Conservation (phyloP, 192 early-diverging fungal genomes). For the Linnemannia elongata region DNA sequence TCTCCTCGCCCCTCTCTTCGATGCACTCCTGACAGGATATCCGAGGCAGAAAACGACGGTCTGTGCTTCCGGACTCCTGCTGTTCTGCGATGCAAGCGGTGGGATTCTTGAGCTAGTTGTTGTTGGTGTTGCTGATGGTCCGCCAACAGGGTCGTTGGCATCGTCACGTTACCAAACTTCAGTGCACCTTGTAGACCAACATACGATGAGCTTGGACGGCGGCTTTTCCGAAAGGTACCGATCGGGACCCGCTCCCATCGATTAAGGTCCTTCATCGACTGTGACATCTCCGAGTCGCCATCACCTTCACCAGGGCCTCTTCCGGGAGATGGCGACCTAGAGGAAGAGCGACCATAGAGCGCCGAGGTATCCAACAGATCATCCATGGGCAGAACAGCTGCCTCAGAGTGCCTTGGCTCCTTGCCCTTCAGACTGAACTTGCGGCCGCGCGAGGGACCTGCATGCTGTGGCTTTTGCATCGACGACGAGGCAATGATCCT, state of each 20-base stretch:
- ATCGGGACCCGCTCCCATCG: constrained; percentile 69
- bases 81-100: constrained; percentile 16
- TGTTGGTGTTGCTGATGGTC: constrained; percentile 31
- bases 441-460: neutral
- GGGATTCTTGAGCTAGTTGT: constrained; percentile 20
- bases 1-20: neutral
- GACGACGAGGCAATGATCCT: constrained; percentile 20
- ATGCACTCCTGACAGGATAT: neutral
- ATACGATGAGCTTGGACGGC: constrained; percentile 50
- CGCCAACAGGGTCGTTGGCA: constrained; percentile 46
- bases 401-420: constrained; percentile 15
- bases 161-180: constrained; percentile 51
- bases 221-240: constrained; percentile 61
- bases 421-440: constrained; percentile 37
- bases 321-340: constrained; percentile 62
- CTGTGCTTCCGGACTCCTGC: constrained; percentile 18
- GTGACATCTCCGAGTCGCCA: constrained; percentile 29
- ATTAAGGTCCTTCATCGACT: constrained; percentile 57
- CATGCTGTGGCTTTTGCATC: neutral
- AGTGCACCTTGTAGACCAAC: constrained; percentile 51
- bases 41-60: constrained; percentile 13
- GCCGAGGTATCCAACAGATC: constrained; percentile 66
- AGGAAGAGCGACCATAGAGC: constrained; percentile 57
- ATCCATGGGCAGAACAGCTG: constrained; percentile 57
- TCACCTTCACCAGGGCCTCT: constrained; percentile 22